phyloP scores from a whole-genome alignment of 108 stramenopile species.

The Ochromonas danica region DNA sequence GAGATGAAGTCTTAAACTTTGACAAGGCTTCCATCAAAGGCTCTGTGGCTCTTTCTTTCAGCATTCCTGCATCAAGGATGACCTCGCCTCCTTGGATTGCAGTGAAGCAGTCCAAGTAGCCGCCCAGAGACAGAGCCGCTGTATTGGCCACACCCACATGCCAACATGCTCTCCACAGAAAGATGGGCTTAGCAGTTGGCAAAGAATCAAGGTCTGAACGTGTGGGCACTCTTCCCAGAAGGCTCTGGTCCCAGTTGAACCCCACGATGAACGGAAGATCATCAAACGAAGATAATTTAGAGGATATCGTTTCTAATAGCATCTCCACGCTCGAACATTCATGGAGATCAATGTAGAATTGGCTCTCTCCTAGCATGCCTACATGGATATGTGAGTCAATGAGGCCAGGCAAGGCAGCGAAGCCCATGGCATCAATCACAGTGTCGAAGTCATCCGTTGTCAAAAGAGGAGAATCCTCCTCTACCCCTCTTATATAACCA shows the following conservation, averaged over 20 bases:
- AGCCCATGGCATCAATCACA: too few species aligned
- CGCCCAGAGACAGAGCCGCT: conserved; percentile 39
- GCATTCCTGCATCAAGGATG: not conserved
- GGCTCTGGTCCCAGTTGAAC: conserved; percentile 23
- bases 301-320: conserved; percentile 27
- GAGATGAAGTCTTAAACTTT: not conserved
- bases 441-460: too few species aligned
- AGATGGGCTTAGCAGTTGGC: not conserved
- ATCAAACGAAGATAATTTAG: conserved; percentile 29
- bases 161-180: conserved; percentile 58
- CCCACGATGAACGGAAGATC: conserved; percentile 47
- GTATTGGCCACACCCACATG: conserved; percentile 53
- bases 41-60: not conserved
- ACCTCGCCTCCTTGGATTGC: not conserved
- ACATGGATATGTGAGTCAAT: conserved; percentile 54
- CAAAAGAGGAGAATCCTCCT: too few species aligned
- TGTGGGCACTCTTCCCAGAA: conserved; percentile 24
- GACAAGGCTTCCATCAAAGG: not conserved
- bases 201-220: conserved; percentile 44
- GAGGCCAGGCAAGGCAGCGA: too few species aligned
- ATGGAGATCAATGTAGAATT: conserved; percentile 45
- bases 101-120: not conserved
- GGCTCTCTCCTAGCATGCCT: conserved; percentile 31
- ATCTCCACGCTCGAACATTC: conserved; percentile 39
- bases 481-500: too few species aligned